Conservation (phyloP, 2,329 filamentous ascomycete genomes). For the Diaporthe ilicicola region DNA sequence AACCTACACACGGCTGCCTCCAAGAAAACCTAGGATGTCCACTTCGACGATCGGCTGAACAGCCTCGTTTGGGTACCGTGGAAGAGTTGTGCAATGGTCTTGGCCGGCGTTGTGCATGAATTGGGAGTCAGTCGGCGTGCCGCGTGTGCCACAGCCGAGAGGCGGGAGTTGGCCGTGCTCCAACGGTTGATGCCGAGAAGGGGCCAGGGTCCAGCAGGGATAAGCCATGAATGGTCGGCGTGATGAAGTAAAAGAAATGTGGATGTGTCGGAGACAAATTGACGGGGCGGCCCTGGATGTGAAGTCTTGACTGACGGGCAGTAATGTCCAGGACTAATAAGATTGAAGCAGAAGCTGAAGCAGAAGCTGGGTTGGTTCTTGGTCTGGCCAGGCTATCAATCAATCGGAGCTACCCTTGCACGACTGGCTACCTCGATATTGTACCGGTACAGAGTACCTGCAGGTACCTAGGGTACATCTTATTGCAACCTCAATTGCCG, state of each 20-base stretch:
- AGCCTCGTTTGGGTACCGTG: neutral
- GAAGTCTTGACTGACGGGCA: neutral
- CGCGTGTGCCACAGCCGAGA: neutral
- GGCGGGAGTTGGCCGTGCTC: neutral
- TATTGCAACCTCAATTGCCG: neutral
- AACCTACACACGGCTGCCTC: neutral
- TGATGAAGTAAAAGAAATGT: neutral
- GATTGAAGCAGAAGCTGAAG: neutral
- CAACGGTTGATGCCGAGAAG: slow-evolving; percentile 10
- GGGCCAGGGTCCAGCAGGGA: neutral
- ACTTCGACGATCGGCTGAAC: neutral
- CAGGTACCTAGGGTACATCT: neutral
- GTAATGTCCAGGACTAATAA: no score
- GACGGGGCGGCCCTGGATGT: neutral
- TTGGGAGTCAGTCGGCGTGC: neutral
- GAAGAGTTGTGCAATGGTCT: neutral
- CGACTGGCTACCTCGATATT: neutral
- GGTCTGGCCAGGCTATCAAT: neutral
- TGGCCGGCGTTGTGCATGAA: neutral
- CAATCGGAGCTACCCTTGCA: neutral
- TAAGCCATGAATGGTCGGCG: neutral
- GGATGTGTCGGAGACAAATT: neutral
- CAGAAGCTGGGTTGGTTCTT: neutral
- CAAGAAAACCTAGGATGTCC: neutral
- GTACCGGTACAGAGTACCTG: neutral